Base-by-base conservation (phyloP, 2,329 filamentous ascomycete genomes). In the Colletotrichum sp. region DNA sequence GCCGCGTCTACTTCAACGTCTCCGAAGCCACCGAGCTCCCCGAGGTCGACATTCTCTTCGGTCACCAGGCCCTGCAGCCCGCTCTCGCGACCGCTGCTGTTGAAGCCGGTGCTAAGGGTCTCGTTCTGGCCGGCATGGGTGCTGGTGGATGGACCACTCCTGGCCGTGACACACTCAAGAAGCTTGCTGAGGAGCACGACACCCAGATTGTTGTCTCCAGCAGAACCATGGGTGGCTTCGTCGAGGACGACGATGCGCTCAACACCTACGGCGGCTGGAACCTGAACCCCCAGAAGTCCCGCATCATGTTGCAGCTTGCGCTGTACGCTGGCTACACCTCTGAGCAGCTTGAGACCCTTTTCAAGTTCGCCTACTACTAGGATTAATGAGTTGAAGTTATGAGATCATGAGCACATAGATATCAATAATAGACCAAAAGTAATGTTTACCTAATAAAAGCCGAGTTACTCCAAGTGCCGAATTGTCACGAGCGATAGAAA, bases 81-180 rank as follows among this genome's bases (percentile, higher is more conserved):
- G 81, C 81, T 22, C 84, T 91, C 3, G 87, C 90, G 57, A 82
- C 85, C 30, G 85, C 87, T 0, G 87, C 89, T 4, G 85, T 90
- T n/a, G 83, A 83, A 2, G 84, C 82, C 8, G 90, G 90, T 3
- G 89, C 90, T 0, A 81, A 88, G 75, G 91, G 91, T 2, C 84
- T 92, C 12, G 89, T 92, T 2, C 88, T 89, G 26, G 90, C 90
- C 0, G 90, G 90, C 8, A 85, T 90, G 44, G 90, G 90, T 2
- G 89, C 89, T 4, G 90, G 90, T 8, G 87, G 88, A 2, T 87
- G 89, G 83, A 86, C 85, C 5, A 81, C 81, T 0, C 79, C 79
- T 2, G 88, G 86, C 18, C 77, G 79, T 5, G 76, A 81, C 22
- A 87, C 85, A 26, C 85, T 90, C 12, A 82, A 87, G 67, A 81